phyloP scores from a whole-genome alignment of 768 basidiomycete genomes.

The Amylocystis lapponica region DNA sequence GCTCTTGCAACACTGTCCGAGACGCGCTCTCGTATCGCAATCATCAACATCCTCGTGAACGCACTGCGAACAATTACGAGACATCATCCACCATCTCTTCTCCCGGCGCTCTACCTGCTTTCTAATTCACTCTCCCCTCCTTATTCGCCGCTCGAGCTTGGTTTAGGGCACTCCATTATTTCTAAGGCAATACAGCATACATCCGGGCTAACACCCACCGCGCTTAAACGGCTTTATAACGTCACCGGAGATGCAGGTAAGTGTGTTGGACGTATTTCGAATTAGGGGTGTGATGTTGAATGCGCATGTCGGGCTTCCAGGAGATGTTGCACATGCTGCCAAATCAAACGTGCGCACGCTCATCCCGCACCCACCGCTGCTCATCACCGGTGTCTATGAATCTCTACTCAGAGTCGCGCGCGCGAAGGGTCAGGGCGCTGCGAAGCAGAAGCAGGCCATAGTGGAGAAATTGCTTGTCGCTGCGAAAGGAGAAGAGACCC shows the following conservation, averaged over 20 bases:
- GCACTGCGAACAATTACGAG: constrained; percentile 61
- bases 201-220: constrained; percentile 54
- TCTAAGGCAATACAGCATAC: constrained; percentile 67
- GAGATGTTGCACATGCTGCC: constrained; percentile 84
- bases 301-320: constrained; percentile 22
- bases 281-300: too few species aligned
- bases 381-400: constrained; percentile 59
- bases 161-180: constrained; percentile 62
- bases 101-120: constrained; percentile 74
- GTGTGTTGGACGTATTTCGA: background rate
- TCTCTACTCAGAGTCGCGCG: constrained; percentile 60
- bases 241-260: constrained; percentile 61
- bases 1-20: constrained; percentile 52
- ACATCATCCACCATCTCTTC: constrained; percentile 62
- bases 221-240: constrained; percentile 63
- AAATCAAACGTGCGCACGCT: constrained; percentile 73
- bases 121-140: constrained; percentile 77
- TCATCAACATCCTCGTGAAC: constrained; percentile 68
- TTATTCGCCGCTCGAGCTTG: constrained; percentile 66
- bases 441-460: constrained; percentile 68
- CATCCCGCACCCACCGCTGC: constrained; percentile 62
- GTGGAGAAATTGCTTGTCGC: constrained; percentile 80
- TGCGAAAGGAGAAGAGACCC: constrained; percentile 81
- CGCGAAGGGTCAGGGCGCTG: constrained; percentile 70
- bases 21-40: constrained; percentile 69